Evolutionary conservation across 2,329 filamentous ascomycete species (phyloP).

Genomic region (Colletotrichum filicis): DNA sequence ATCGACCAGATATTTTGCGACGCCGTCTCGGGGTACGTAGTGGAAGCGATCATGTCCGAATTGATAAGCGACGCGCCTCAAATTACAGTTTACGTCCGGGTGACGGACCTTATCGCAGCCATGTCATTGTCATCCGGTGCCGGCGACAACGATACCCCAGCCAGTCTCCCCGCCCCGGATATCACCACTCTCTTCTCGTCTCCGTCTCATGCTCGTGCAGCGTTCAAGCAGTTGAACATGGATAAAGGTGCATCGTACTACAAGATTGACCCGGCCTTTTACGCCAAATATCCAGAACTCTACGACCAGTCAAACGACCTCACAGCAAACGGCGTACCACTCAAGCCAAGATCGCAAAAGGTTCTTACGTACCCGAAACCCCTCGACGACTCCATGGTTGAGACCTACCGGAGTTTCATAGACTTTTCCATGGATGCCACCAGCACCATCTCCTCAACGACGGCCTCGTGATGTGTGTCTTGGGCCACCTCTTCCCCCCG

Average conservation of each 20-base stretch:
- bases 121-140: slow-evolving; percentile 4
- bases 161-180: slow-evolving; percentile 40
- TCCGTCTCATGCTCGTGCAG: slow-evolving; percentile 39
- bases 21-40: slow-evolving; percentile 45
- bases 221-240: slow-evolving; percentile 44
- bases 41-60: slow-evolving; percentile 43
- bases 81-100: slow-evolving; percentile 42
- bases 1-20: slow-evolving; percentile 48
- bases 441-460: slow-evolving; percentile 37
- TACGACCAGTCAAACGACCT: slow-evolving; percentile 40
- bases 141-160: slow-evolving; percentile 3
- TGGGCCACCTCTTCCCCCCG: neutral
- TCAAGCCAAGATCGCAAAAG: slow-evolving; percentile 38
- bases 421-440: slow-evolving; percentile 44
- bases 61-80: slow-evolving; percentile 40
- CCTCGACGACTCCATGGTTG: slow-evolving; percentile 40
- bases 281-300: slow-evolving; percentile 45
- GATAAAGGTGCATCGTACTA: slow-evolving; percentile 44
- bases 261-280: slow-evolving; percentile 47
- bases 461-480: slow-evolving; percentile 5
- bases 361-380: slow-evolving; percentile 44
- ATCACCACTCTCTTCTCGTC: slow-evolving; percentile 39
- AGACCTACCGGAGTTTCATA: slow-evolving; percentile 47
- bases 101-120: slow-evolving; percentile 44
- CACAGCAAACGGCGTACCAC: slow-evolving; percentile 42